phyloP scores from a whole-genome alignment of 2,329 filamentous ascomycete species.

The Coccinonectria pachysandricola region DNA sequence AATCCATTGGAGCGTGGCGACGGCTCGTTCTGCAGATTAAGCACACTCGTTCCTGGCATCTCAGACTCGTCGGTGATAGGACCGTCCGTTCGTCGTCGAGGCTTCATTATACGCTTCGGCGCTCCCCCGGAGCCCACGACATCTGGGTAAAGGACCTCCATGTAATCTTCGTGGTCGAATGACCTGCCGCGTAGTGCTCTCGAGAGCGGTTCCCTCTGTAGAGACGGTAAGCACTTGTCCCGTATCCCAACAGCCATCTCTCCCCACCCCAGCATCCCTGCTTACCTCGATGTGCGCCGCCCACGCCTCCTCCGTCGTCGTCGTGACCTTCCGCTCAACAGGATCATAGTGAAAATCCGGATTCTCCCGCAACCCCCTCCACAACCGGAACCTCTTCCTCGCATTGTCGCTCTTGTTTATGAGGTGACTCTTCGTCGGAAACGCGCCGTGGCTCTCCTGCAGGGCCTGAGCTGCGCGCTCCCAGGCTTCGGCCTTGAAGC shows the following conservation, averaged over 20 bases:
- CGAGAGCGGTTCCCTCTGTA: conserved; percentile 46
- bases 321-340: conserved; percentile 39
- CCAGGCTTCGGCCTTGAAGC: conserved; percentile 53
- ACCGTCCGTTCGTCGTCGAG: conserved; percentile 38
- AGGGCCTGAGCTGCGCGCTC: conserved; percentile 45
- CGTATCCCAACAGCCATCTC: no score
- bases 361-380: conserved; percentile 47
- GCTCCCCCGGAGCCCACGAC: conserved; percentile 50
- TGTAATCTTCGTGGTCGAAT: conserved; percentile 51
- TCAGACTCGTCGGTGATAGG: conserved; percentile 36
- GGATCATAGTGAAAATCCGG: conserved; percentile 46
- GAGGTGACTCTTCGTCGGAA: conserved; percentile 49
- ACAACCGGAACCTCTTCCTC: conserved; percentile 51
- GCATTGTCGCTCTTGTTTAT: conserved; percentile 57
- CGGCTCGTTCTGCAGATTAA: conserved; percentile 32
- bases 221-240: no score
- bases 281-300: conserved; percentile 45
- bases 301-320: conserved; percentile 48
- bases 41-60: conserved; percentile 36
- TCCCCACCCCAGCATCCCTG: conserved; percentile 6
- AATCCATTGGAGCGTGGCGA: conserved; percentile 13
- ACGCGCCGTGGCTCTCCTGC: conserved; percentile 44
- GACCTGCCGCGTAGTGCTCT: conserved; percentile 45
- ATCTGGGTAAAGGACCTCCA: conserved; percentile 51
- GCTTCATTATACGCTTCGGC: conserved; percentile 48